Evolutionary conservation across 306 rosid genomes (phyloP).

Genomic region (Casuarina cunninghamiana): DNA sequence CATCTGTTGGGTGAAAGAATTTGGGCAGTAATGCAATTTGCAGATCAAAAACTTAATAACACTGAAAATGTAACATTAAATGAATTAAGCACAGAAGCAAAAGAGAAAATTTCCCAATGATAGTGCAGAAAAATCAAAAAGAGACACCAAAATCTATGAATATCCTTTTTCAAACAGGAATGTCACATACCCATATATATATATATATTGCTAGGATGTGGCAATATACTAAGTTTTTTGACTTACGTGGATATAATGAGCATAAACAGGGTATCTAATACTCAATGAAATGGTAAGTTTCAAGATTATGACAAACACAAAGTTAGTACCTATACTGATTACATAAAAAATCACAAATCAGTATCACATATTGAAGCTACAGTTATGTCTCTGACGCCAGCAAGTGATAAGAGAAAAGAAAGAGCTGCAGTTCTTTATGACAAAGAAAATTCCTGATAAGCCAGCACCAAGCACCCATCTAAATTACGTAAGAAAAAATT

Average conservation of each 20-base stretch:
- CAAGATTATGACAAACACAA: conserved; percentile 5
- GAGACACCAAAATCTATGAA: background rate
- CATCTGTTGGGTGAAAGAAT: conserved; percentile 54
- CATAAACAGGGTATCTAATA: background rate
- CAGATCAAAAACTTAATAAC: conserved; percentile 20
- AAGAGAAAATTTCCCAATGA: background rate
- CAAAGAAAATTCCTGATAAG: background rate
- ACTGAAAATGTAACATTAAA: background rate
- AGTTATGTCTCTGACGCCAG: background rate
- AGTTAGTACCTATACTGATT: background rate
- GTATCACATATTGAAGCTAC: conserved; percentile 7
- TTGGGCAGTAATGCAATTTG: conserved; percentile 38
- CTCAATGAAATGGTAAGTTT: conserved; percentile 9
- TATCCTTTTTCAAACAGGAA: background rate
- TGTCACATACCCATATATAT: background rate
- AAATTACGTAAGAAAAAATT: background rate
- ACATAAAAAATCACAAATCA: conserved; percentile 18
- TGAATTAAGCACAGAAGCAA: background rate
- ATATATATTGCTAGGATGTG: background rate
- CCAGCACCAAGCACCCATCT: background rate
- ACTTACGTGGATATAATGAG: background rate
- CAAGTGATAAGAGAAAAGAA: background rate
- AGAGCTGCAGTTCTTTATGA: background rate
- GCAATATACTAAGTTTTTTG: background rate
- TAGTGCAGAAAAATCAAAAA: background rate